Evolutionary conservation across 495 filamentous ascomycete genomes (phyloP).

Genomic region (Xylaria flabelliformis): DNA sequence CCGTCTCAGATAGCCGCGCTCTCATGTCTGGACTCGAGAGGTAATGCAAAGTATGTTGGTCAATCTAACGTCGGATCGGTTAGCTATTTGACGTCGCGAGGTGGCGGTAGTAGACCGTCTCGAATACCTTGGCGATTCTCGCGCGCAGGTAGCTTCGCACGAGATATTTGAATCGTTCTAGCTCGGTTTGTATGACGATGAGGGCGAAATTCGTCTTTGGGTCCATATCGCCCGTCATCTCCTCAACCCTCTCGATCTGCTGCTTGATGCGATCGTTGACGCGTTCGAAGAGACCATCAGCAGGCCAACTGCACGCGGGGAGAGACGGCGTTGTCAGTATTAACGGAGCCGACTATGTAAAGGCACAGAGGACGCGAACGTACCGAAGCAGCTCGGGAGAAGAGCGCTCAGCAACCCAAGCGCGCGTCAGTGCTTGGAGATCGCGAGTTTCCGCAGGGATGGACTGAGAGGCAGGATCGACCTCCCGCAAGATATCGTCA

Average conservation of each 20-base stretch:
- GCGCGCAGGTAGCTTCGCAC: slow-evolving; percentile 83
- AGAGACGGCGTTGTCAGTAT: not conserved
- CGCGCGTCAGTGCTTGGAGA: slow-evolving; percentile 85
- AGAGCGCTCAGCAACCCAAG: slow-evolving; percentile 90
- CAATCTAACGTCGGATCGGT: slow-evolving; percentile 59
- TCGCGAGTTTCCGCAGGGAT: slow-evolving; percentile 70
- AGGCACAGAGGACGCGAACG: not conserved
- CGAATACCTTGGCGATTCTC: slow-evolving; percentile 76
- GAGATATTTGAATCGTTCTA: slow-evolving; percentile 90
- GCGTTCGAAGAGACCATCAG: slow-evolving; percentile 66
- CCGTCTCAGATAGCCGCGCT: slow-evolving; percentile 69
- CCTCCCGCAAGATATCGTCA: slow-evolving; percentile 83
- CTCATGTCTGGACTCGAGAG: slow-evolving; percentile 55
- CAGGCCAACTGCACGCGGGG: slow-evolving; percentile 53
- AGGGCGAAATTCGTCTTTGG: slow-evolving; percentile 88
- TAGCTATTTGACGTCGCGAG: slow-evolving; percentile 9
- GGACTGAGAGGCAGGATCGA: slow-evolving; percentile 65
- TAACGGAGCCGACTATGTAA: not conserved
- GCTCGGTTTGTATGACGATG: slow-evolving; percentile 95
- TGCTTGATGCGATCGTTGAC: slow-evolving; percentile 73
- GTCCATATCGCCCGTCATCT: slow-evolving; percentile 79
- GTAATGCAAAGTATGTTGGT: slow-evolving; percentile 70
- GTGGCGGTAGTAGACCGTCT: slow-evolving; percentile 21
- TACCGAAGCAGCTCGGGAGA: slow-evolving; percentile 78
- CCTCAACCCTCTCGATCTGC: slow-evolving; percentile 75